phyloP scores from a whole-genome alignment of 495 filamentous ascomycete species.

The Chaetomium tenue region DNA sequence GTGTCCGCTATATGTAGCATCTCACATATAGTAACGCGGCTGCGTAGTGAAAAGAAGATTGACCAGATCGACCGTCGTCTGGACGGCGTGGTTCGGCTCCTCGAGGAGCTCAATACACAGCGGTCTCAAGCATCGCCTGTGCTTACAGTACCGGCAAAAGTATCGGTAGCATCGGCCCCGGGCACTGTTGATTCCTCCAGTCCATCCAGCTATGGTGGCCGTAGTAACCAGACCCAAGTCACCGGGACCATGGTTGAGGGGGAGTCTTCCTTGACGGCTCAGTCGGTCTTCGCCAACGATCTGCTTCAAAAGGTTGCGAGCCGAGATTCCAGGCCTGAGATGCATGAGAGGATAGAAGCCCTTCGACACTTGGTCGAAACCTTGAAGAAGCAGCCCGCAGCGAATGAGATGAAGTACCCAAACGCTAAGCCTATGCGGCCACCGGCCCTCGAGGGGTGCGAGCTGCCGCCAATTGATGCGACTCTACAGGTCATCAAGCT shows the following conservation, averaged over 20 bases:
- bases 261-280: constrained; percentile 56
- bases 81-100: constrained; percentile 51
- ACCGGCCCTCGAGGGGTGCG: constrained; percentile 13
- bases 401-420: constrained; percentile 29
- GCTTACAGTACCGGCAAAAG: neutral
- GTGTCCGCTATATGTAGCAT: too few species aligned
- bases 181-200: neutral
- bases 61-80: constrained; percentile 63
- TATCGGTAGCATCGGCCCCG: neutral
- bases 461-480: constrained; percentile 28
- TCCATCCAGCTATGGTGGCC: neutral
- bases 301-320: constrained; percentile 57
- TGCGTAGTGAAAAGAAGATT: constrained; percentile 62
- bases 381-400: constrained; percentile 30
- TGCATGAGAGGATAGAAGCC: constrained; percentile 54
- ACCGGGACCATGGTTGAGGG: constrained; percentile 51
- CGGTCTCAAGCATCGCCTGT: constrained; percentile 15
- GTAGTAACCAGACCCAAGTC: neutral
- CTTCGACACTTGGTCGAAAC: constrained; percentile 55
- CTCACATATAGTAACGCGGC: neutral
- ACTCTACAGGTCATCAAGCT: constrained; percentile 26
- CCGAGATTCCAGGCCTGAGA: constrained; percentile 46
- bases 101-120: constrained; percentile 38
- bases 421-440: constrained; percentile 10
- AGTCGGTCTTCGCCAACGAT: constrained; percentile 60